Evolutionary conservation across 495 filamentous ascomycete genomes (phyloP).

Genomic region (Achaetomiella virescens): DNA sequence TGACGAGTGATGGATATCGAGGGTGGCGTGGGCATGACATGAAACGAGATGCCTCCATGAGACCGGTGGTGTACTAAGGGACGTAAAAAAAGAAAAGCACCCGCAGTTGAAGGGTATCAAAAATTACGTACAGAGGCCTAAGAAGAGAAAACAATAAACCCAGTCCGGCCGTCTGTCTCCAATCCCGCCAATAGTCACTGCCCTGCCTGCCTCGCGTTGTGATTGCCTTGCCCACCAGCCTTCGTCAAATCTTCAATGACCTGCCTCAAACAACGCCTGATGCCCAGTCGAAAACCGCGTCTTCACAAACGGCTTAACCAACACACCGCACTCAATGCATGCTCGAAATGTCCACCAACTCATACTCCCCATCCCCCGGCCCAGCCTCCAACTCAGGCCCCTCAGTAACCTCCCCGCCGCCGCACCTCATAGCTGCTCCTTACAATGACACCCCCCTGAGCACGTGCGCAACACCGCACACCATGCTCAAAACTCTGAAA

Average conservation of each 20-base stretch:
- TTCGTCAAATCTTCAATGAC: slow-evolving; percentile 16
- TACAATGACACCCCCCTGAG: slow-evolving; percentile 27
- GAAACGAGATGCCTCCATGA: neutral
- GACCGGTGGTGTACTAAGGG: too few relatives aligned
- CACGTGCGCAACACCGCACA: slow-evolving; percentile 27
- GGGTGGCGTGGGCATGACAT: neutral
- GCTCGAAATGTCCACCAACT: slow-evolving; percentile 29
- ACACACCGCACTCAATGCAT: slow-evolving; percentile 23
- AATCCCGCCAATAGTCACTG: neutral
- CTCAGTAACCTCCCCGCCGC: slow-evolving; percentile 14
- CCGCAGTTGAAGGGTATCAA: neutral
- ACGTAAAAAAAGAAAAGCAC: neutral
- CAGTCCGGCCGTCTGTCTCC: too few relatives aligned
- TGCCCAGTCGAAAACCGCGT: slow-evolving; percentile 23
- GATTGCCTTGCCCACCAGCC: neutral
- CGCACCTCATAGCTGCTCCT: slow-evolving; percentile 33
- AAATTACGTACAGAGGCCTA: neutral
- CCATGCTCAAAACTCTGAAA: slow-evolving; percentile 31
- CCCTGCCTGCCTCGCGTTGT: neutral
- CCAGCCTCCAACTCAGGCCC: slow-evolving; percentile 1
- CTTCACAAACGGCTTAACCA: slow-evolving; percentile 31
- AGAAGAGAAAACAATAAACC: neutral
- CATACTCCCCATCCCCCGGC: slow-evolving; percentile 23
- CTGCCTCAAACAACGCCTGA: slow-evolving; percentile 20
- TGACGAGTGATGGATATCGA: too few relatives aligned